Conservation (phyloP, 1,139 yeast genomes). For the Hyphopichia burtonii region DNA sequence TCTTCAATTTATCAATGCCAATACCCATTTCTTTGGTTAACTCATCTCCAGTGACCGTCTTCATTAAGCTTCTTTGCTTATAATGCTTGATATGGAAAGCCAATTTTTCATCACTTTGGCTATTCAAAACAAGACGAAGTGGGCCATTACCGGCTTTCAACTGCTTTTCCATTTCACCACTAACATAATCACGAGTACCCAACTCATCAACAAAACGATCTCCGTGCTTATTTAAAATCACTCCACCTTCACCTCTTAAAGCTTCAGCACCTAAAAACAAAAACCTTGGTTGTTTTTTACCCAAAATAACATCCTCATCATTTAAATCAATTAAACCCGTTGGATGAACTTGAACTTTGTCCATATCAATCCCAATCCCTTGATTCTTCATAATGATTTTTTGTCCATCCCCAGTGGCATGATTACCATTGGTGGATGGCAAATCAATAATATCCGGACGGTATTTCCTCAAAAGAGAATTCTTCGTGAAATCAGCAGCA, state of each 20-base stretch:
- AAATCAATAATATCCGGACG: constrained; percentile 62
- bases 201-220: constrained; percentile 72
- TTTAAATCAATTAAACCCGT: constrained; percentile 73
- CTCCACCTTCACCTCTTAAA: constrained; percentile 74
- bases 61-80: constrained; percentile 63
- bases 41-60: constrained; percentile 48
- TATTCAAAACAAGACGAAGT: constrained; percentile 48
- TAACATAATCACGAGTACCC: constrained; percentile 67
- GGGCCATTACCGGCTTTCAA: constrained; percentile 48
- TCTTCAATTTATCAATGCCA: constrained; percentile 24
- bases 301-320: constrained; percentile 47
- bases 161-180: constrained; percentile 56
- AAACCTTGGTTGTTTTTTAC: constrained; percentile 46
- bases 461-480: constrained; percentile 49
- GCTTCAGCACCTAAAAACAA: constrained; percentile 79
- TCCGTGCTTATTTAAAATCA: constrained; percentile 60
- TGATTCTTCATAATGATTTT: constrained; percentile 55
- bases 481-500: constrained; percentile 57
- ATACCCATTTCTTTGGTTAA: constrained; percentile 47
- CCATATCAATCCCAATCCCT: constrained; percentile 69
- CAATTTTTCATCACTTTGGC: constrained; percentile 42
- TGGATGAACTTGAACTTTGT: constrained; percentile 79
- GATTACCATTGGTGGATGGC: constrained; percentile 73
- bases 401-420: constrained; percentile 80
- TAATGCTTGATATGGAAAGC: constrained; percentile 65